Conservation (phyloP, 192 early-diverging fungal genomes). For the Backusella australiensis region DNA sequence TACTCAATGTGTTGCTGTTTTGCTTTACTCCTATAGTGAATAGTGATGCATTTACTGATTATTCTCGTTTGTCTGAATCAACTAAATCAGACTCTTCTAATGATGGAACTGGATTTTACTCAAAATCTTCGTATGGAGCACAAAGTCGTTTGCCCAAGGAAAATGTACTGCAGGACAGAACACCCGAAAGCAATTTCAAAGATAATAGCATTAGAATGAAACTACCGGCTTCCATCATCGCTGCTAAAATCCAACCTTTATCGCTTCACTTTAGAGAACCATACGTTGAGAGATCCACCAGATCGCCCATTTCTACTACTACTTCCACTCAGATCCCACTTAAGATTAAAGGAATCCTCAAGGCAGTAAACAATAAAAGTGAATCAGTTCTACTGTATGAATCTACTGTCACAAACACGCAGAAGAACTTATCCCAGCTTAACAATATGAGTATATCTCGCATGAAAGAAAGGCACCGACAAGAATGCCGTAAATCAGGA, state of each 20-base stretch:
- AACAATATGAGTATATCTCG: slow-evolving; percentile 5
- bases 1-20: not conserved
- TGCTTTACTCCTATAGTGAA: not conserved
- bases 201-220: not conserved
- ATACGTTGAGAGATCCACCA: not conserved
- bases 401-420: not conserved
- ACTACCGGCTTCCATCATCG: not conserved
- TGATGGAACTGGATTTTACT: not conserved
- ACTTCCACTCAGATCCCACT: not conserved
- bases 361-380: not conserved
- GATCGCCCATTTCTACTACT: not conserved
- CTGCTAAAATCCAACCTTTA: not conserved
- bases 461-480: slow-evolving; percentile 19
- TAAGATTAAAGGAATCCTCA: not conserved
- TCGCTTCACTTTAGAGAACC: not conserved
- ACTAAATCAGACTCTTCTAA: not conserved
- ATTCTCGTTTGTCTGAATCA: not conserved
- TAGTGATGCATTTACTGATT: not conserved
- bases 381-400: not conserved
- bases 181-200: not conserved
- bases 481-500: slow-evolving; percentile 4
- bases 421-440: not conserved
- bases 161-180: not conserved
- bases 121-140: not conserved
- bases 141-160: not conserved